Evolutionary conservation across 1,284 basidiomycete species (phyloP), one percentile per base, ranked within the genome.

Genomic region (Naganishia liquefaciens): DNA sequence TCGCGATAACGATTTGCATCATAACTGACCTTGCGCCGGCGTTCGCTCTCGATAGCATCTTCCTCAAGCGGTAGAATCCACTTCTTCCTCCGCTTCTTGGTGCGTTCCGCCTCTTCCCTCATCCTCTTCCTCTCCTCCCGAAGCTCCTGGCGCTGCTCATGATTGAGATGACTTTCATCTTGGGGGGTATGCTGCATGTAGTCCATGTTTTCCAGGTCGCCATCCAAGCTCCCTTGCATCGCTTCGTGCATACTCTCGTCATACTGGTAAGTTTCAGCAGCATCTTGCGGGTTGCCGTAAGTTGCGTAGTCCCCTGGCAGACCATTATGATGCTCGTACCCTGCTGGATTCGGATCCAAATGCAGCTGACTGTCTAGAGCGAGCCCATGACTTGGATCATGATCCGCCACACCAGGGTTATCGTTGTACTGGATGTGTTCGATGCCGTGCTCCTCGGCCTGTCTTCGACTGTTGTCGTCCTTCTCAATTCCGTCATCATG

Each of bases 11-110:
- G 11, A 10, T 7, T 17, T 19, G 28, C 28, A 33, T 25, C 13
- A 10, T 19, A 9, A 60, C 57, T 23, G 57, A 60, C 57, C 46
- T 60, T 60, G 46, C 57, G 57, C 19, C 63, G 49, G 33, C 63
- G 47, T 43, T 65, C 63, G 27, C 55, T 54, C 44, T 65, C 63
- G 40, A 65, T 65, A 21, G 55, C 39, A 17, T 50, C 63, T 46
- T 65, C 63, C 33, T 65, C 63, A 5, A 65, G 49, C n/a, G 63
- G 63, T 13, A 65, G 63, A 13, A 65, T 55, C 63, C 63, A 65
- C 47, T 65, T 65, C 33, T 65, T 65, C 17, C 63, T 46, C 28
- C 55, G 54, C 39, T 58, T 65, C 47, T 65, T 65, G 13, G 54
- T 65, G 7, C 47, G 44, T 11, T 65, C 63, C 7, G 49, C 55